phyloP scores from a whole-genome alignment of 2,329 filamentous ascomycete species.

The Colletotrichum plurivorum region DNA sequence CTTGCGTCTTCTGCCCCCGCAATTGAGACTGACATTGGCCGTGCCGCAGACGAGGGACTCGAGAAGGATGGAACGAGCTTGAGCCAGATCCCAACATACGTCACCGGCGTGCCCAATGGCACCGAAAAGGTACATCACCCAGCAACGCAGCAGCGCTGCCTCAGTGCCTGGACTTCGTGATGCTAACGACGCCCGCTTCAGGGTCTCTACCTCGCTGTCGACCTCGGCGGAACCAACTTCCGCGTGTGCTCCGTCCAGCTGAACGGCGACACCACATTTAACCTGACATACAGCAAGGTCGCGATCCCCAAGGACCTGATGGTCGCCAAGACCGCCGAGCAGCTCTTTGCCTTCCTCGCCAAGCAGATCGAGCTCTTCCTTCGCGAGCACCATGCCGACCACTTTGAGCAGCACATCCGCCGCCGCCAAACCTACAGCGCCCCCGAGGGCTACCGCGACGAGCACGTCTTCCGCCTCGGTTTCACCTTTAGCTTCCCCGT shows the following conservation, averaged over 20 bases:
- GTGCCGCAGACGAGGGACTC: slow-evolving; percentile 80
- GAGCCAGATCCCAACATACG: slow-evolving; percentile 97
- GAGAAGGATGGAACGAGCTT: slow-evolving; percentile 83
- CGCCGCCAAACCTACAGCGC: slow-evolving; percentile 74
- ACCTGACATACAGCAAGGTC: slow-evolving; percentile 92
- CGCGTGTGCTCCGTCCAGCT: slow-evolving; percentile 95
- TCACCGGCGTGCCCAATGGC: slow-evolving; percentile 95
- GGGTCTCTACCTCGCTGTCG: slow-evolving; percentile 96
- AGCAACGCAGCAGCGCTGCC: neutral
- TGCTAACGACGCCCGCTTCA: slow-evolving; percentile 53
- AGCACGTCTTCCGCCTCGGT: slow-evolving; percentile 92
- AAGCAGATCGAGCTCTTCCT: slow-evolving; percentile 94
- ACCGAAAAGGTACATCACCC: slow-evolving; percentile 84
- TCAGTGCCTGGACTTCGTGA: neutral
- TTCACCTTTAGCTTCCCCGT: slow-evolving; percentile 99
- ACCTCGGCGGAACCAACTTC: slow-evolving; percentile 98
- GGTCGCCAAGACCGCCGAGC: slow-evolving; percentile 86
- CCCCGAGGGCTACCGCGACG: slow-evolving; percentile 73
- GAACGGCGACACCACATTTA: slow-evolving; percentile 95
- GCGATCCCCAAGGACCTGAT: slow-evolving; percentile 92
- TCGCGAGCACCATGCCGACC: slow-evolving; percentile 87
- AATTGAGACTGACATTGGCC: slow-evolving; percentile 17
- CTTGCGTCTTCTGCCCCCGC: slow-evolving; percentile 2
- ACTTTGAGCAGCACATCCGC: slow-evolving; percentile 80
- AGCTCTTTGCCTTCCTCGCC: slow-evolving; percentile 93